These are phyloP conservation scores for Magnaporthiopsis poae DNA, from an alignment of 2,329 filamentous ascomycete species.

Conservation along the genomic window DNA sequence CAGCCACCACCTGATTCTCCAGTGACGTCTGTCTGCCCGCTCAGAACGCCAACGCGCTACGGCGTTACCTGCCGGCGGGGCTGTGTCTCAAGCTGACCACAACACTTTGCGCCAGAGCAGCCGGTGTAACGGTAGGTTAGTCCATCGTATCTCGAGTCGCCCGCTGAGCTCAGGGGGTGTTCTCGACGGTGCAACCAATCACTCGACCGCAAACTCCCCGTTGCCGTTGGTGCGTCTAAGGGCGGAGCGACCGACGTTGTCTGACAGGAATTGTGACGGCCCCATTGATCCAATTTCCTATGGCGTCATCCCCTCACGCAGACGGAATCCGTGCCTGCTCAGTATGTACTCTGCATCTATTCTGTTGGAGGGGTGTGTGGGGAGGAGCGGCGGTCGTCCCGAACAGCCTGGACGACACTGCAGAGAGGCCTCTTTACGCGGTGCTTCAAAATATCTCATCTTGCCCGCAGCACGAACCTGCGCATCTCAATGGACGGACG, in stretches of 20 bases:
- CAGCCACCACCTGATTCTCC: not conserved
- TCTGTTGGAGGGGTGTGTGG: no score
- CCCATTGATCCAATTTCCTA: not conserved
- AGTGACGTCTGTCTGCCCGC: not conserved
- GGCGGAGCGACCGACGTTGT: not conserved
- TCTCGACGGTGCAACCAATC: not conserved
- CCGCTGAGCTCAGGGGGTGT: not conserved
- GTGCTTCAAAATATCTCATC: not conserved
- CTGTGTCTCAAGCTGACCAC: not conserved
- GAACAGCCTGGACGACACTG: no score
- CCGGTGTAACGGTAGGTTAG: not conserved
- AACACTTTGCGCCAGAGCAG: no score
- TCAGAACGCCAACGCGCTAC: not conserved
- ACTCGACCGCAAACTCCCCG: no score
- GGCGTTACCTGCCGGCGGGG: not conserved
- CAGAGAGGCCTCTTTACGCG: not conserved
- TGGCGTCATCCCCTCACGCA: not conserved
- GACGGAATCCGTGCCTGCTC: not conserved
- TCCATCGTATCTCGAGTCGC: not conserved
- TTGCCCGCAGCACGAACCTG: not conserved
- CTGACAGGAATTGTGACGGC: not conserved
- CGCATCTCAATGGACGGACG: not conserved
- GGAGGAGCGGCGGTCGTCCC: no score
- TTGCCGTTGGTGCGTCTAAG: not conserved
- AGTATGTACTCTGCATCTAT: no score